Evolutionary conservation across 1,284 basidiomycete genomes (phyloP).

Genomic region (Fistulinella staudtii): DNA sequence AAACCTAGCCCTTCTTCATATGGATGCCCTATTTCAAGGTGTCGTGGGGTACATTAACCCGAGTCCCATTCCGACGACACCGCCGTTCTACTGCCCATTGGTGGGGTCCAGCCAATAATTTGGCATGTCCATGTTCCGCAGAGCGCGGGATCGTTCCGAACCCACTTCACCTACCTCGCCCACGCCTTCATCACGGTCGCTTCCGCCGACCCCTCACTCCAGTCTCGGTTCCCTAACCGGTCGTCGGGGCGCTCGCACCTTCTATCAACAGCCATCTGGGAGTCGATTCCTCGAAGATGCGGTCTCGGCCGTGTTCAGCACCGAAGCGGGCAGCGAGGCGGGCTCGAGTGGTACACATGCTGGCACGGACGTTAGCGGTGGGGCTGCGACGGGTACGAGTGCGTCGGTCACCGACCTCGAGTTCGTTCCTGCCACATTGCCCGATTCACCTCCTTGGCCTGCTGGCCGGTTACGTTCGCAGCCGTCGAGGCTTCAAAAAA

Average conservation of each 20-base stretch:
- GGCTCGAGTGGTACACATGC: background rate
- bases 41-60: background rate
- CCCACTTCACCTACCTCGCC: constrained; percentile 5
- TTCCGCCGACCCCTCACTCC: constrained; percentile 8
- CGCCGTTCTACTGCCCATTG: background rate
- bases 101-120: too few relatives aligned
- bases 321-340: constrained; percentile 23
- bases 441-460: too few relatives aligned
- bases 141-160: constrained; percentile 11
- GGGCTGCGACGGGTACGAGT: background rate
- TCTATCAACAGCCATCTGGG: constrained; percentile 22
- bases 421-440: background rate
- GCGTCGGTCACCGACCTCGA: background rate
- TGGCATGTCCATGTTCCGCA: constrained; percentile 25
- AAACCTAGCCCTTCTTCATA: too few relatives aligned
- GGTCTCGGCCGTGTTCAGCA: constrained; percentile 25
- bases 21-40: too few relatives aligned
- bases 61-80: background rate
- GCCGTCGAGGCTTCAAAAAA: constrained; percentile 19
- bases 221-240: constrained; percentile 9
- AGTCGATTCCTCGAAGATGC: constrained; percentile 31
- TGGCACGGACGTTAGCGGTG: background rate
- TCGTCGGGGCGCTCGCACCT: background rate
- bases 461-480: constrained; percentile 1
- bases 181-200: too few relatives aligned